Base-by-base conservation (phyloP, 2,329 filamentous ascomycete genomes). In the Apiospora arundinis region DNA sequence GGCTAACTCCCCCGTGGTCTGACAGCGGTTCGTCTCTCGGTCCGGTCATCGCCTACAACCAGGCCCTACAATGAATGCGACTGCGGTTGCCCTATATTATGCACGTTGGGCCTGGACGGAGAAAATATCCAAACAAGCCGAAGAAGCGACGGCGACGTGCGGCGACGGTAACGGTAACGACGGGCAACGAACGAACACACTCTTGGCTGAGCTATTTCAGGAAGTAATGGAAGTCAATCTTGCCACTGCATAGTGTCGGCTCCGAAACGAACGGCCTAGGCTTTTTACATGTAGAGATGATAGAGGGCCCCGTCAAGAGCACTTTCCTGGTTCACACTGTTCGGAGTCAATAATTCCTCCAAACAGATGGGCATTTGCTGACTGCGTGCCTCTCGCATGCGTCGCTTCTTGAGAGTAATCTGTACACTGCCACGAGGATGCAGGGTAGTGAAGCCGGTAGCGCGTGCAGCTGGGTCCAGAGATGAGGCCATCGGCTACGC, bases 261-360 rank as follows among this genome's bases (percentile, higher is more conserved):
- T 63, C 21, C 56, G n/a, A 21, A 63, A 3, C 56, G 56, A 40
- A 63, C 32, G 32, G n/a, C 32, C 56, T 63, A n/a, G 28, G n/a
- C 52, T 18, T 60, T 28, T 60, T 2, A 45, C 12, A 45, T 45
- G 42, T 45, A 45, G 42, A 37, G 28, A 63, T 40, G 28, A 63
- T 40, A 40, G n/a, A n/a, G 32, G 32, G 32, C 21, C 32, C 56
- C 56, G 56, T 37, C 4, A 3, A 63, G 56, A n/a, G 18, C 32
- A 40, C 32, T 40, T 37, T 63, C 18, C 18, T 63, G 56, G 56
- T 63, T 63, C 32, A 5, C 56, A 40, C 56, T 40, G 32, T 8
- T n/a, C 56, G 56, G 56, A n/a, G 28, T 40, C 56, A n/a, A 37
- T n/a, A 40, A 63, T 63, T 63, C 56, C 56, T 37, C 56, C 56